Percentiles rank a stretch among this genome's conserved stretches.
Conservation (phyloP, 2,329 filamentous ascomycete genomes). For the Trichophyton verrucosum region DNA sequence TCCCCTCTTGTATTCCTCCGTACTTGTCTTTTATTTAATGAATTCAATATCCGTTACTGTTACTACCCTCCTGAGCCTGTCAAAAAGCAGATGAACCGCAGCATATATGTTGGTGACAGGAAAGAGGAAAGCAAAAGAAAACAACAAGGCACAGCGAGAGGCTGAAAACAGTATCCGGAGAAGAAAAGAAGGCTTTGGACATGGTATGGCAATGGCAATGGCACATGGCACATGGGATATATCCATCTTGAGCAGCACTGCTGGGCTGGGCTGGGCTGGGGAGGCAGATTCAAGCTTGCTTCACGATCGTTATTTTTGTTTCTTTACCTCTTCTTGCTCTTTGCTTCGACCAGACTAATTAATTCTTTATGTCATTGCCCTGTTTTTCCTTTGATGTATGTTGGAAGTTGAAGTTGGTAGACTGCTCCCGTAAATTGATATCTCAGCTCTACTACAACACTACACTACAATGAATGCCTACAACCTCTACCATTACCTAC, state of each 20-base stretch:
- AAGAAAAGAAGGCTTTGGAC: not conserved
- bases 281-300: not conserved
- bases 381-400: not conserved
- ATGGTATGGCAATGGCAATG: not conserved
- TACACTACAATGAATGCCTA: no score
- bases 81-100: not conserved
- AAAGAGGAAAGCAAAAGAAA: no score
- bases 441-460: no score
- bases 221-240: no score
- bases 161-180: not conserved
- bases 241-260: no score
- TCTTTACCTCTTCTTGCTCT: conserved; percentile 11
- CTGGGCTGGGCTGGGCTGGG: not conserved
- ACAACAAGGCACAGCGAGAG: not conserved
- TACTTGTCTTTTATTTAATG: conserved; percentile 22
- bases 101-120: no score
- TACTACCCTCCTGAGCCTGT: not conserved
- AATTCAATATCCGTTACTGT: conserved; percentile 3
- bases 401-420: no score
- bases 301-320: not conserved
- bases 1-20: conserved; percentile 31
- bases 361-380: conserved; percentile 13
- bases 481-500: no score
- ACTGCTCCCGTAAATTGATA: no score
- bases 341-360: not conserved